Evolutionary conservation across 2,329 filamentous ascomycete genomes (phyloP).

Genomic region (Colletotrichum tofieldiae): DNA sequence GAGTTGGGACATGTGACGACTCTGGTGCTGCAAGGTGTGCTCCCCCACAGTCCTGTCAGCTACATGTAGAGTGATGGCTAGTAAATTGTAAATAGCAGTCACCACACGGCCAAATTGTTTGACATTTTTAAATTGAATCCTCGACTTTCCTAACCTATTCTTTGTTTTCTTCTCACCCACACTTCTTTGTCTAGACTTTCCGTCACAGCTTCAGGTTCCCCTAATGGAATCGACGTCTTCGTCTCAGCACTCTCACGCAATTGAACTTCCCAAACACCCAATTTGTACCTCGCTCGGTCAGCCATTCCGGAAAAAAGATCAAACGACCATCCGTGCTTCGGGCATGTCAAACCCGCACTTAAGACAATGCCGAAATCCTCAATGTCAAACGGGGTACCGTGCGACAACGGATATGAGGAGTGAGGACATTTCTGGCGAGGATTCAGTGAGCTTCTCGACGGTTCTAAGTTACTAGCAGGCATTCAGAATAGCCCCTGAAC

Average conservation of each 20-base stretch:
- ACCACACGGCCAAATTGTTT: not conserved
- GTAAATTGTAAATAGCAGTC: not conserved
- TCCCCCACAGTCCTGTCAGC: no score
- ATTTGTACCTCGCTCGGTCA: constrained; percentile 74
- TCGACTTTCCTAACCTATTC: constrained; percentile 48
- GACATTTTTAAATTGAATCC: no score
- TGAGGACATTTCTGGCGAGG: constrained; percentile 74
- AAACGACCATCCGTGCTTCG: constrained; percentile 81
- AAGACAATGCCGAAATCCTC: constrained; percentile 79
- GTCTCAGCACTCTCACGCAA: constrained; percentile 53
- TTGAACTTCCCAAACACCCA: constrained; percentile 77
- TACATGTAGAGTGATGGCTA: no score
- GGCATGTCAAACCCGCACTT: constrained; percentile 75
- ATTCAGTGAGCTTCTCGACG: not conserved
- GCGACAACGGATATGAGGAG: constrained; percentile 75
- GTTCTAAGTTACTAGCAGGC: no score
- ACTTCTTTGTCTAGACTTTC: constrained; percentile 52
- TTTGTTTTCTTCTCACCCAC: constrained; percentile 61
- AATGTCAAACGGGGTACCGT: constrained; percentile 77
- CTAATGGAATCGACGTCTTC: accelerated
- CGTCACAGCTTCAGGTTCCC: not conserved
- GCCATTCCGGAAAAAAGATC: constrained; percentile 75
- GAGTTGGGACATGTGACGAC: no score
- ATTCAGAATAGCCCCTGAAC: constrained; percentile 45
- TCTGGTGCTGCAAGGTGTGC: no score